phyloP scores from a whole-genome alignment of 805 yeast genomes.

The Saccharomycopsis fermentans region DNA sequence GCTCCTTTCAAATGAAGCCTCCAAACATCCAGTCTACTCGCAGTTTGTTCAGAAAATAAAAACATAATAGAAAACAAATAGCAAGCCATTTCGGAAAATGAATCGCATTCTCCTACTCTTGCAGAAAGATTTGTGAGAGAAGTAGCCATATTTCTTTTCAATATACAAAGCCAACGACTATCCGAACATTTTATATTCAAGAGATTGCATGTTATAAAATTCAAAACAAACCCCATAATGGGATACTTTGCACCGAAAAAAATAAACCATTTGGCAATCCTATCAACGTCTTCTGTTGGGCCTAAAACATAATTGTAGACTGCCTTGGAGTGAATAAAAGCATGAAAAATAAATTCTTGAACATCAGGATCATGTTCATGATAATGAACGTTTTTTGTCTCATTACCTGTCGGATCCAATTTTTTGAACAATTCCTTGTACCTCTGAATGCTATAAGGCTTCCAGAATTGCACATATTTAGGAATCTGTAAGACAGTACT shows the following conservation, averaged over 20 bases:
- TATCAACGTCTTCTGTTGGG: not conserved
- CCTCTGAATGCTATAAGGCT: not conserved
- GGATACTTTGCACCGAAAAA: not conserved
- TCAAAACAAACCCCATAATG: not conserved
- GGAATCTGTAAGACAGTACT: not conserved
- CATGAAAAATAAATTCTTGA: not conserved
- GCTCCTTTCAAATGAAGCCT: constrained; percentile 7
- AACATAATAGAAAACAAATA: constrained; percentile 1
- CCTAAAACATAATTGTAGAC: constrained; percentile 2
- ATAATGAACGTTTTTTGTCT: not conserved
- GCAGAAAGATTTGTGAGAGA: not conserved
- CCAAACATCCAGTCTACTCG: not conserved
- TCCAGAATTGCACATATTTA: constrained; percentile 1
- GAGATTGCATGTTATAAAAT: not conserved
- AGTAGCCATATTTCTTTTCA: not conserved
- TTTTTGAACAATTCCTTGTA: not conserved
- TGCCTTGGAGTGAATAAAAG: not conserved
- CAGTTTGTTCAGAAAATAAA: constrained; percentile 3
- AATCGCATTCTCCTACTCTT: constrained; percentile 1
- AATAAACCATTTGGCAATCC: not conserved
- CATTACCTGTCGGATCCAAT: not conserved
- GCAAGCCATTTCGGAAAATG: constrained; percentile 5
- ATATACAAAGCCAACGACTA: constrained; percentile 1
- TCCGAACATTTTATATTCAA: constrained; percentile 1
- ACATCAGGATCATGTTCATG: constrained; percentile 4